Evolutionary conservation across 768 basidiomycete genomes (phyloP), one percentile per base, ranked within the genome.

Genomic region (Amanita thiersii): DNA sequence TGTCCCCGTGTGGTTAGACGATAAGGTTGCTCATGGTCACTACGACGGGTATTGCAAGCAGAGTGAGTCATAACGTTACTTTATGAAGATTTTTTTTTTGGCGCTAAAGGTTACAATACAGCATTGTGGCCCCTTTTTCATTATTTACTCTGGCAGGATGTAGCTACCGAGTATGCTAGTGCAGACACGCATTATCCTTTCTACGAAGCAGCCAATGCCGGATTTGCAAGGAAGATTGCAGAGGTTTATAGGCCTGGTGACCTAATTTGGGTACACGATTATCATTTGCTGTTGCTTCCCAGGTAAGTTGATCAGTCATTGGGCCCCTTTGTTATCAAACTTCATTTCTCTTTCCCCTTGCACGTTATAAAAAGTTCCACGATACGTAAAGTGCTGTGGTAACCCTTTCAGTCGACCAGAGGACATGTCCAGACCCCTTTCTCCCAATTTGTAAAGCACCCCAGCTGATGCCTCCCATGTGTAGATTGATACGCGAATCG

Each of bases 21-120:
- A 90, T 52, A 77, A 84, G 57, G 77, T 91, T 28, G 91, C 89
- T 15, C 87, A 91, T 53, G 89, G 84, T 0, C 92, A 96, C 58
- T 96, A 97, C 57, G 92, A 98, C 51, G 93, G 92, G 0, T 97
- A 96, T 60, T 97, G 93, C 75, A 99, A 99, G 61, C 82, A 85
- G 55, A 94, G 91, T 93, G 53, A 60, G 86, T 77, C 30, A 30
- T 45, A 8, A 12, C 47, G 39, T 28, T 40, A 9, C 30, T 40
- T 19, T 55, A 10, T 20, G 3, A 19, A 11, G 3, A 12, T 18
- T 31, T 15, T 25, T 41, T 36, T 26, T 11, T 29, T 28, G 14
- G 44, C 15, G 43, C 47, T 26, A 34, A 39, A 17, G 4, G 3
- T 12, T 23, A 10, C 34, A 31, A 14, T 12, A 38, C 17, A 94